Conservation (phyloP, 345 rosid genomes). For the Diplotaxis tenuifolia region DNA sequence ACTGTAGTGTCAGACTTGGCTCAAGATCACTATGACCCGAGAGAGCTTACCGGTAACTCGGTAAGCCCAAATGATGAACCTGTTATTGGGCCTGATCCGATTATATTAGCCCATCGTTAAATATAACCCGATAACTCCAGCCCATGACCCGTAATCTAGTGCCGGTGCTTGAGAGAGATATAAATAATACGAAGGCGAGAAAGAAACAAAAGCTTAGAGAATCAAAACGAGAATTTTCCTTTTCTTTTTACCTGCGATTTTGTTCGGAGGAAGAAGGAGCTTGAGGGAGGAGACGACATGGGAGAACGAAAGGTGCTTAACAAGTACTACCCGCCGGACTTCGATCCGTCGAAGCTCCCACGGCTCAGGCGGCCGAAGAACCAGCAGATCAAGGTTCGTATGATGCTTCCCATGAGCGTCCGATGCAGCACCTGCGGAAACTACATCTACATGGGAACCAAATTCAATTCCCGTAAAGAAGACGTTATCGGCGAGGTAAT, state of each 20-base stretch:
- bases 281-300: constrained; percentile 43
- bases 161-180: background rate
- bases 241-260: background rate
- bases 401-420: constrained; percentile 99
- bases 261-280: constrained; percentile 11
- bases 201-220: background rate
- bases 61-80: background rate
- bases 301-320: constrained; percentile 94
- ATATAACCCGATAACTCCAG: background rate
- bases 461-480: constrained; percentile 91
- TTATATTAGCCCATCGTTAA: background rate
- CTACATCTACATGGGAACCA: constrained; percentile 89
- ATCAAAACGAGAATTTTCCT: background rate
- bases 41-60: no score
- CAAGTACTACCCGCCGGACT: constrained; percentile 94
- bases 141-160: constrained; percentile 4
- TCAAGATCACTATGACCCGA: no score
- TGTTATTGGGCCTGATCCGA: background rate
- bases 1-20: no score
- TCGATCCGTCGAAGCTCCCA: constrained; percentile 83
- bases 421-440: constrained; percentile 87
- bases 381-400: constrained; percentile 86
- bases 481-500: constrained; percentile 84
- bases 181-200: background rate
- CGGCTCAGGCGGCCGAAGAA: constrained; percentile 74